Percentiles rank a stretch among this genome's conserved stretches.
These are phyloP conservation scores for Rhodamnia argentea DNA, from an alignment of 345 rosid genomes.

Conservation along the genomic window DNA sequence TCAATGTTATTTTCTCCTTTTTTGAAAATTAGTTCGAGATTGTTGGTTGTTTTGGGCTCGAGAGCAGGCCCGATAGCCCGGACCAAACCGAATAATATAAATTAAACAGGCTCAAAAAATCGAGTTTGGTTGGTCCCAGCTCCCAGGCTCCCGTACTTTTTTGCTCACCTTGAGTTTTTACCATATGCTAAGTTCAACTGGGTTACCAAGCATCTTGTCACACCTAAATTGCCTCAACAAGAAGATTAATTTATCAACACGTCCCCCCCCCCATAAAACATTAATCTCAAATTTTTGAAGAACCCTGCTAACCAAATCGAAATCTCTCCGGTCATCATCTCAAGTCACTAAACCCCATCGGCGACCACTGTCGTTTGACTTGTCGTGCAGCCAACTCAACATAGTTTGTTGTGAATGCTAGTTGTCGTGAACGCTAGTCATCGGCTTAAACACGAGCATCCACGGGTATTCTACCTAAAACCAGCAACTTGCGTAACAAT, in stretches of 20 bases:
- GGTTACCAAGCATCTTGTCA: neutral
- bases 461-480: neutral
- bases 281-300: neutral
- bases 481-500: neutral
- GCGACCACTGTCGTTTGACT: neutral
- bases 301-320: neutral
- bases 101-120: neutral
- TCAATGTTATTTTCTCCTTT: neutral
- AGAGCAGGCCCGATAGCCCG: neutral
- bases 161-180: too few relatives aligned
- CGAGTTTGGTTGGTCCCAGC: neutral
- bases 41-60: neutral
- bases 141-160: neutral
- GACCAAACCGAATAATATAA: neutral
- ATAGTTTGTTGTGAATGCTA: too few relatives aligned
- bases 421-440: neutral
- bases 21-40: neutral
- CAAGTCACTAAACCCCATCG: neutral
- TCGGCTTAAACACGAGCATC: neutral
- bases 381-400: neutral
- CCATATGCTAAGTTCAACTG: neutral
- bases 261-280: too few relatives aligned
- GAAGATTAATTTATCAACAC: neutral
- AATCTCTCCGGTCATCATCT: neutral
- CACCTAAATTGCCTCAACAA: too few relatives aligned